Evolutionary conservation across 2,329 filamentous ascomycete genomes (phyloP), one percentile per base, ranked within the genome.

Genomic region (Neocatenulostroma microsporum): DNA sequence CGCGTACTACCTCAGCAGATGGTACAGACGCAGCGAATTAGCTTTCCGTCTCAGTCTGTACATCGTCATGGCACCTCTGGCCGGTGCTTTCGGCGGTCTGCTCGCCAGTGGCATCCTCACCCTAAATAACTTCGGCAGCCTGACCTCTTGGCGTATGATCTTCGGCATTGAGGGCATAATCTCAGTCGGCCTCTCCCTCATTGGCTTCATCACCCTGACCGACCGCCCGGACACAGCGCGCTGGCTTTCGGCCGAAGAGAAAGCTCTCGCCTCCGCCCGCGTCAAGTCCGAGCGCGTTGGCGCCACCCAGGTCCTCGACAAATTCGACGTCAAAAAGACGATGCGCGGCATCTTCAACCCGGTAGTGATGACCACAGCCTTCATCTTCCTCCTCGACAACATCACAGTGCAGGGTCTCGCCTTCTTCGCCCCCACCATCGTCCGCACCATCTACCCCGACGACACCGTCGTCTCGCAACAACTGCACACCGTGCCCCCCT

Each of bases 131-230:
- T 75, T 83, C 42, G 78, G 76, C 5, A 55, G 63, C 3, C 58
- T 82, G 0, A 62, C 61, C 17, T 61, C 58, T 4, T 84, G 80
- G 80, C 65, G 78, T 6, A 82, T 82, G 78, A 81, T 84, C 34
- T 84, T 84, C 37, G 72, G 69, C 3, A 75, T 84, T n/a, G 80
- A 84, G 53, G 80, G 80, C 14, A 74, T 82, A 48, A 73, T 82
- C 45, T 78, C 74, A 1, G 65, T 63, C 41, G 65, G 67, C 0
- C 56, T 84, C 0, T 67, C 71, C 1, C n/a, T 83, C 2, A 63
- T 84, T 23, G 60, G 72, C 1, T 81, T 82, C 54, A 46, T 78
- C 48, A 79, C 75, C 1, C 61, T 84, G 13, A 83, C 80, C 0
- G 81, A 85, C 53, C 69, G 79, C 0, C 81, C 81, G 0, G 78